Conservation (phyloP, 495 filamentous ascomycete species). For the Pseudotulostoma volvatum region DNA sequence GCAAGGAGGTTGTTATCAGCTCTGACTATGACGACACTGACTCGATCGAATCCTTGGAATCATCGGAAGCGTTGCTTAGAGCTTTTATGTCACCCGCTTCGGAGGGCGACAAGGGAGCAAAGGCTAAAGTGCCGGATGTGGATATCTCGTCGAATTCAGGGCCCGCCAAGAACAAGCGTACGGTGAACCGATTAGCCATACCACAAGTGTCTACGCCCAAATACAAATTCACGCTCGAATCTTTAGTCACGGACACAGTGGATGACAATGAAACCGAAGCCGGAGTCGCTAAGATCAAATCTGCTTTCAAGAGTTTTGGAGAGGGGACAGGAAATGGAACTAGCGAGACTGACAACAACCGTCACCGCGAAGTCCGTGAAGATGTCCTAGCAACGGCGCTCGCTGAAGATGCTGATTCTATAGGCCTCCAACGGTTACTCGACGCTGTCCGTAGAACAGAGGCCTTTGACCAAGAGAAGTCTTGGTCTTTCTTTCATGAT, state of each 20-base stretch:
- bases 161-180: constrained; percentile 2
- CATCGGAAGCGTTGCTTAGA: constrained; percentile 25
- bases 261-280: constrained; percentile 41
- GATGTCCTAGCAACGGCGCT: constrained; percentile 26
- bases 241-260: constrained; percentile 41
- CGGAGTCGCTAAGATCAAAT: constrained; percentile 35
- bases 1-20: constrained; percentile 40
- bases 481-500: constrained; percentile 52
- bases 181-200: neutral
- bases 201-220: constrained; percentile 22
- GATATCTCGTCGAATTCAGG: constrained; percentile 6
- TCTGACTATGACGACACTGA: constrained; percentile 56
- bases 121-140: constrained; percentile 1
- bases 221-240: constrained; percentile 52
- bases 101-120: constrained; percentile 7
- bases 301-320: constrained; percentile 19
- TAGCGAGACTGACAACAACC: constrained; percentile 3
- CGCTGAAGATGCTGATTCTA: constrained; percentile 38
- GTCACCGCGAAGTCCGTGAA: constrained; percentile 23
- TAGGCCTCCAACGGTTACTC: constrained; percentile 39
- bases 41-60: constrained; percentile 36
- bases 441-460: constrained; percentile 63
- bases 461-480: constrained; percentile 39
- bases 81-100: constrained; percentile 4
- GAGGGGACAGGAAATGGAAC: constrained; percentile 7